Conservation (phyloP, 2,329 filamentous ascomycete genomes). For the Aspergillus transmontanensis region DNA sequence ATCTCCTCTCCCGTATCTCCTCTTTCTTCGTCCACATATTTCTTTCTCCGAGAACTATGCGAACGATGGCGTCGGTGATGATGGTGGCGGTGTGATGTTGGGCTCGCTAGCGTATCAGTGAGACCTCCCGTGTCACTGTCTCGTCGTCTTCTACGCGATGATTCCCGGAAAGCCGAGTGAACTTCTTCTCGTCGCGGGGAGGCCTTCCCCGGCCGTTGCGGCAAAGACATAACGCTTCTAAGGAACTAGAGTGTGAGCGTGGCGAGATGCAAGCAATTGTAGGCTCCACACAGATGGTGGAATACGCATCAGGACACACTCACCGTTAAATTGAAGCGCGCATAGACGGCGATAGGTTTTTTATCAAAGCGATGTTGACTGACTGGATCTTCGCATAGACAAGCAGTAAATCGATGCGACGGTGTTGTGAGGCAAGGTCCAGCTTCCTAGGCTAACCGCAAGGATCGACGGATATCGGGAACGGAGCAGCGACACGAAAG, state of each 20-base stretch:
- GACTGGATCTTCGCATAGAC: neutral
- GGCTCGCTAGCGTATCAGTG: constrained; percentile 35
- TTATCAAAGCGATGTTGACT: neutral
- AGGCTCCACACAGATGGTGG: neutral
- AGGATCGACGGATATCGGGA: neutral
- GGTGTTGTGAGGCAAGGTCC: neutral
- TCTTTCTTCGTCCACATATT: constrained; percentile 53
- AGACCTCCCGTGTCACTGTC: constrained; percentile 69
- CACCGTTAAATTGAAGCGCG: neutral
- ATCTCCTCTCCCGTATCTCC: constrained; percentile 55
- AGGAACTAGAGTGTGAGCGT: neutral
- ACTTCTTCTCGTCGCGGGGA: constrained; percentile 62
- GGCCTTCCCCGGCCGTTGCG: constrained; percentile 64
- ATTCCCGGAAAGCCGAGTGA: constrained; percentile 67
- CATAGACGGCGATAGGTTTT: neutral
- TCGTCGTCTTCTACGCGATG: constrained; percentile 67
- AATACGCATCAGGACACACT: neutral
- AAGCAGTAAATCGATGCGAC: neutral
- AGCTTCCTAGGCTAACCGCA: neutral
- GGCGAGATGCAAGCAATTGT: neutral
- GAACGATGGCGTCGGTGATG: constrained; percentile 44
- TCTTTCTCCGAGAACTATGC: constrained; percentile 49
- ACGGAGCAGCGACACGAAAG: neutral
- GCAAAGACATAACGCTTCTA: constrained; percentile 50
- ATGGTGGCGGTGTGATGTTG: constrained; percentile 39